Percentiles rank a stretch among this genome's conserved stretches.
Conservation (phyloP, 1,284 basidiomycete species). For the Fomitopsis betulina region DNA sequence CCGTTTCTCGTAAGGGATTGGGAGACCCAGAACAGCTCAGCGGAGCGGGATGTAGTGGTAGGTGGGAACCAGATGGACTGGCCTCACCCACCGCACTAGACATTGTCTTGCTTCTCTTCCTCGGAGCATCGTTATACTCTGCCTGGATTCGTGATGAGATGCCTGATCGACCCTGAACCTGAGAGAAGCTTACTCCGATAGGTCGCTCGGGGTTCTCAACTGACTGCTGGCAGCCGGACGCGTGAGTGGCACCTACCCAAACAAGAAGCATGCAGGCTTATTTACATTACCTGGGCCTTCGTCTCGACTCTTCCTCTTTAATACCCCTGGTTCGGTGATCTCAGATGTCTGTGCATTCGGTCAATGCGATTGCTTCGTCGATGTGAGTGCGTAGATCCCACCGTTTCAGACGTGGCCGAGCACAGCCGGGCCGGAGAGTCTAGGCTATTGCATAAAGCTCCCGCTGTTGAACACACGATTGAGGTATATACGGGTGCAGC, state of each 20-base stretch:
- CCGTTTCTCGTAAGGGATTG: not conserved
- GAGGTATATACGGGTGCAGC: not conserved
- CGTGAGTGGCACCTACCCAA: constrained; percentile 5
- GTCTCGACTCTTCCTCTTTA: constrained; percentile 19
- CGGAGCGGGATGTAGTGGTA: not conserved
- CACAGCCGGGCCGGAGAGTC: constrained; percentile 13
- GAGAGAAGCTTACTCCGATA: not conserved
- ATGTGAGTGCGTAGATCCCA: not conserved
- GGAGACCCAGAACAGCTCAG: not conserved
- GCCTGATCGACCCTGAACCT: not conserved
- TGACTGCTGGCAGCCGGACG: not conserved
- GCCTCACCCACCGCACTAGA: constrained; percentile 2
- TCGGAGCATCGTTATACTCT: constrained; percentile 5
- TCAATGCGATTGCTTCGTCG: not conserved
- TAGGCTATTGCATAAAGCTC: not conserved
- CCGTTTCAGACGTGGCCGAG: constrained; percentile 16
- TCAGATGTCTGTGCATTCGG: constrained; percentile 9
- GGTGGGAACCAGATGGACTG: not conserved
- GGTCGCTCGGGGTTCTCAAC: not conserved
- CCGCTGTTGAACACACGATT: not conserved
- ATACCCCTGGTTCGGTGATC: constrained; percentile 15
- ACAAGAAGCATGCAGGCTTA: constrained; percentile 2
- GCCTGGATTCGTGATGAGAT: not conserved
- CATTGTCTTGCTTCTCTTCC: constrained; percentile 21
- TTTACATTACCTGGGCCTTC: constrained; percentile 15